These are phyloP conservation scores for Arthrobotrys musiformis DNA, from an alignment of 2,329 filamentous ascomycete species.

Conservation along the genomic window DNA sequence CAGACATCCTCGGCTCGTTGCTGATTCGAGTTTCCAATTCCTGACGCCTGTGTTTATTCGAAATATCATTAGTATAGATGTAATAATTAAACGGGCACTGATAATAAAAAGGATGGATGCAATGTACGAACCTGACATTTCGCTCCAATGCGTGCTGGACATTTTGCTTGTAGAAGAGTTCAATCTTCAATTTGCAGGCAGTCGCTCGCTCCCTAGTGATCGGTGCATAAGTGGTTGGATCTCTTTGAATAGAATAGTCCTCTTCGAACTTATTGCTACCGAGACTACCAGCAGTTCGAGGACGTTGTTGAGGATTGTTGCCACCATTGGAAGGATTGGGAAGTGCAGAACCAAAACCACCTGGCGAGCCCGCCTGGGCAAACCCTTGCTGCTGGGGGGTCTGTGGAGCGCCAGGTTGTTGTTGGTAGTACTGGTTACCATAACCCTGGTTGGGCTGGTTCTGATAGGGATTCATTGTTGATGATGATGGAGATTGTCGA, in stretches of 20 bases:
- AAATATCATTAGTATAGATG: background rate
- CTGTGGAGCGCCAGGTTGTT: conserved; percentile 72
- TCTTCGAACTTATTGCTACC: conserved; percentile 89
- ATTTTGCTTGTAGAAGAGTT: conserved; percentile 95
- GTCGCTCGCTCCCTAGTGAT: conserved; percentile 78
- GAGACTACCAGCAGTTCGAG: conserved; percentile 85
- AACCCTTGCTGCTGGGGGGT: conserved; percentile 97
- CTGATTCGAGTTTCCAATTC: conserved; percentile 88
- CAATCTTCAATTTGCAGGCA: conserved; percentile 73
- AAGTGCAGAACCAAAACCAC: conserved; percentile 71
- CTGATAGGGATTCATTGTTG: conserved; percentile 26
- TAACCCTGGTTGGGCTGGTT: conserved; percentile 54
- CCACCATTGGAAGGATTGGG: conserved; percentile 65
- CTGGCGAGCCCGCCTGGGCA: conserved; percentile 79
- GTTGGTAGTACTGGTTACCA: conserved; percentile 63
- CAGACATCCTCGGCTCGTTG: conserved; percentile 73
- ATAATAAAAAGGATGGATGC: background rate
- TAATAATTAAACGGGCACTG: too few relatives aligned
- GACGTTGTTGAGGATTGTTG: conserved; percentile 73
- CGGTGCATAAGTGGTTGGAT: conserved; percentile 76
- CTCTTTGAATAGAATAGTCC: conserved; percentile 74
- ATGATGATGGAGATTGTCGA: conserved; percentile 25
- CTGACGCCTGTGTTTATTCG: conserved; percentile 77
- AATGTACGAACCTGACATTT: conserved; percentile 80
- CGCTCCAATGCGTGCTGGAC: conserved; percentile 94